A percentile compares a stretch with the other conserved stretches of the same genome.
These are phyloP conservation scores for Larix kaempferi DNA, from an alignment of 75 land plant genomes.

Conservation along the genomic window DNA sequence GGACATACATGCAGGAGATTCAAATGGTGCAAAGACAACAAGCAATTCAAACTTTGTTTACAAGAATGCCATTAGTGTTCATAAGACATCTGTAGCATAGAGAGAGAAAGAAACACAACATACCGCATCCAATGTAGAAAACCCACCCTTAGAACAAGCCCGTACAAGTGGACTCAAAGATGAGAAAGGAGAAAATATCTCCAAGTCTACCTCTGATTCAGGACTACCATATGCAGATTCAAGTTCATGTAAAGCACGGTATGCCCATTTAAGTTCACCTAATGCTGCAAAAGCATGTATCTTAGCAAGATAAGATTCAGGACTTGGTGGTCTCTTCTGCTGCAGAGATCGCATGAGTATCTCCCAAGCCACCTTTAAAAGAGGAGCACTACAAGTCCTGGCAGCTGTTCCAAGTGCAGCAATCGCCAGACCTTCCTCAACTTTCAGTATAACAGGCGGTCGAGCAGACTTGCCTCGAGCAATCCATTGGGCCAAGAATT, in stretches of 20 bases:
- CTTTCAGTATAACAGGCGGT: constrained; percentile 40
- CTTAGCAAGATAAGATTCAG: constrained; percentile 67
- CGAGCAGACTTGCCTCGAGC: constrained; percentile 42
- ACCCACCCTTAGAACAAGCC: constrained; percentile 74
- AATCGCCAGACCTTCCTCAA: constrained; percentile 58
- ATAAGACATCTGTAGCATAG: too few relatives aligned
- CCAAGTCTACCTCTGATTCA: constrained; percentile 30
- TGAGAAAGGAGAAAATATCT: constrained; percentile 78
- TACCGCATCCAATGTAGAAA: constrained; percentile 81
- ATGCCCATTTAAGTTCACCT: constrained; percentile 72
- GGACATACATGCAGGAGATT: too few relatives aligned
- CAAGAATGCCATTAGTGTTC: too few relatives aligned
- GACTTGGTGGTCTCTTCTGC: constrained; percentile 55
- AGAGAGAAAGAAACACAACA: constrained; percentile 8
- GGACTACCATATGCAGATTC: constrained; percentile 57
- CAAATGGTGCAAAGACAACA: too few relatives aligned
- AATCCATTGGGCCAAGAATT: constrained; percentile 61
- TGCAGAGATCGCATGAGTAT: constrained; percentile 53
- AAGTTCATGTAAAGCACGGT: constrained; percentile 67
- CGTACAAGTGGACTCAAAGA: constrained; percentile 79
- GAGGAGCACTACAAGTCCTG: constrained; percentile 38
- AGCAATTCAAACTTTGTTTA: too few relatives aligned
- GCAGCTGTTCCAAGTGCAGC: constrained; percentile 59
- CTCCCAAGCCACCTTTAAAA: constrained; percentile 66
- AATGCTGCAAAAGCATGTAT: constrained; percentile 65